Evolutionary conservation across 768 basidiomycete species (phyloP), one percentile per base, ranked within the genome.

Genomic region (Cystobasidium ongulense): DNA sequence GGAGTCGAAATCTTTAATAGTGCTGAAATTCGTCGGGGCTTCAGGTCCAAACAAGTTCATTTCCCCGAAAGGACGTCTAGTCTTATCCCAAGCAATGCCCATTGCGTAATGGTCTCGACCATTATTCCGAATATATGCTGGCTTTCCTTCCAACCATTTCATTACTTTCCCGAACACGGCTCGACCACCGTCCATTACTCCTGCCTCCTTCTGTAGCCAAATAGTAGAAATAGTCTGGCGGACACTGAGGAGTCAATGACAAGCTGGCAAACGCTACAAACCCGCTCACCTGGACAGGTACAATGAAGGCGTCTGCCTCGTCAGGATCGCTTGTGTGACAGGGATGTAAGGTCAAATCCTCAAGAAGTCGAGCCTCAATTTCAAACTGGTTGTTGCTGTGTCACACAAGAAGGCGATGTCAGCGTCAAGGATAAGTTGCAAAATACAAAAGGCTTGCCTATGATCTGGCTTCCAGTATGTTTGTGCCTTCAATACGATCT

Each of bases 101-200:
- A 53, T 67, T 5, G 65, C 65, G 23, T 67, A 67, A 52, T 67
- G 65, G 31, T 67, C 65, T 52, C 65, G 4, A n/a, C 65, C 65
- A 10, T 31, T 11, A 25, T 25, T 25, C 8, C 65, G 41, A 33
- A 23, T 17, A 31, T 53, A 67, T 8, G 65, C 18, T 50, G 39
- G 10, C 29, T 67, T 23, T 29, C 8, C 31, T 25, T 67, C 65
- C 8, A 67, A 29, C 65, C 65, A 67, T 27, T 53, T 23, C 65
- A 67, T 67, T 21, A 53, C 65, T 67, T 67, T 67, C 65, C 21
- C 41, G 29, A 67, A 67, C 13, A 41, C 65, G 10, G 46, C 43
- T 11, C 65, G 41, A 25, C 65, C 65, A 8, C 65, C 65, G 33
- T 67, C 65, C 10, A 21, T n/a, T 29, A 39, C 39, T 2, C 65